Conservation (phyloP, 495 filamentous ascomycete species). For the Aspergillus hancockii region DNA sequence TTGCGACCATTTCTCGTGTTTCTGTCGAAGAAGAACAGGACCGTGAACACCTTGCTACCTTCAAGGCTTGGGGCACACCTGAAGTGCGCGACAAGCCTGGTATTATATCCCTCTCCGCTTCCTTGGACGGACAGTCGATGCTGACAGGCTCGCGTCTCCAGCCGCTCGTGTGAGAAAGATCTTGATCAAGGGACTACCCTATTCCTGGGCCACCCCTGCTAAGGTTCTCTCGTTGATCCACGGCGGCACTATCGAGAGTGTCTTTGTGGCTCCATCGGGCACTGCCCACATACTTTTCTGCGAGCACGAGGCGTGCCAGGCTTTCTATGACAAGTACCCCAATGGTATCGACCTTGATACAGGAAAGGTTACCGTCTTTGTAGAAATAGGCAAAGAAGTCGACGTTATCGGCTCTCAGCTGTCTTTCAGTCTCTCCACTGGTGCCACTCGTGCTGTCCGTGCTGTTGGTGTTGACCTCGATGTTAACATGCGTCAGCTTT, state of each 20-base stretch:
- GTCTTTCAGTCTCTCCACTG: constrained; percentile 30
- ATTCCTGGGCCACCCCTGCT: constrained; percentile 26
- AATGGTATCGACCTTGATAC: constrained; percentile 45
- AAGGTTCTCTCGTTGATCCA: constrained; percentile 44
- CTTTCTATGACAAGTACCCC: constrained; percentile 41
- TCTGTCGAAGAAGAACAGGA: constrained; percentile 14
- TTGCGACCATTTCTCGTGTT: not conserved
- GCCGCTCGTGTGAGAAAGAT: constrained; percentile 34
- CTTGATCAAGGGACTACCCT: constrained; percentile 41
- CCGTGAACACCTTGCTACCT: constrained; percentile 26
- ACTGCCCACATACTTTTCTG: constrained; percentile 44
- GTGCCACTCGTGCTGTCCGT: constrained; percentile 42
- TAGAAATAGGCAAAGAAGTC: constrained; percentile 36
- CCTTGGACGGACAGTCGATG: not conserved
- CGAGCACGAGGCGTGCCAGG: constrained; percentile 35
- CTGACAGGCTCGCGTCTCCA: constrained; percentile 20
- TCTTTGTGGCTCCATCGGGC: constrained; percentile 16
- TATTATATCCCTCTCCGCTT: constrained; percentile 14
- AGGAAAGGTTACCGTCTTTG: constrained; percentile 30
- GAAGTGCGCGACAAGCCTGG: constrained; percentile 28
- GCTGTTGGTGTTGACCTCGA: constrained; percentile 39
- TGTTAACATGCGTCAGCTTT: constrained; percentile 29
- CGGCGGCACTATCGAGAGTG: constrained; percentile 45
- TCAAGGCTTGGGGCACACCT: constrained; percentile 30
- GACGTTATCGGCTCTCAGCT: constrained; percentile 41